Evolutionary conservation across 2,329 filamentous ascomycete species (phyloP), one percentile per base, ranked within the genome.

Genomic region (Cladosporium oxysporum): DNA sequence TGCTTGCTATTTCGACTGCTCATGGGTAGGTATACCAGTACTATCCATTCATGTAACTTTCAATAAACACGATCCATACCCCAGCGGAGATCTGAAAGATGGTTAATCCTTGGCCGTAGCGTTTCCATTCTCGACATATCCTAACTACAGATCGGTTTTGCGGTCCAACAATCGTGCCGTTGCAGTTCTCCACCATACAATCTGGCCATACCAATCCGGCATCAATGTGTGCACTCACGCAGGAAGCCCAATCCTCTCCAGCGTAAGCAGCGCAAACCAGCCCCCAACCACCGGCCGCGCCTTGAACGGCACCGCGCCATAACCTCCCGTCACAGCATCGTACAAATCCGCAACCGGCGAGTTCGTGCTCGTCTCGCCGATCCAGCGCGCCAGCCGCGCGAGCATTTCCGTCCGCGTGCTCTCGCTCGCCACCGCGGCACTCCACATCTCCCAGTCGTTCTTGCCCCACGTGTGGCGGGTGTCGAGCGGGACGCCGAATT

Each of bases 221-320:
- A 44, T 10, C 18, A 44, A 44, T 8, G 1, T n/a, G 12, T 47
- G n/a, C n/a, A 47, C 55, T 35, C 29, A 65, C 4, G 26, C 57
- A 3, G 68, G 67, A 28, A 71, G 63, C 3, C 69, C 69, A 8
- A 63, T 59, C 49, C 61, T n/a, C 5, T 79, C 66, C 66, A 76
- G 64, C 28, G 73, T 75, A 64, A 85, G 74, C 65, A 84, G 71
- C 28, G 83, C 79, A 75, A 85, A 86, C 58, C 79, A 76, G 1
- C 82, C 83, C 0, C 84, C 84, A 65, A 85, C 75, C 3, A 84
- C 83, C 3, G 84, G 83, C 23, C 84, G 77, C 11, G 83, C 83
- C 58, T 79, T 77, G 69, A 85, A 85, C 6, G 11, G 80, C 82
- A 61, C 79, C 76, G 68, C 55, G 23, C 62, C 62, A 59, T 69